Evolutionary conservation across 1,284 basidiomycete species (phyloP).

Genomic region (Cutaneotrichosporon cavernicola): DNA sequence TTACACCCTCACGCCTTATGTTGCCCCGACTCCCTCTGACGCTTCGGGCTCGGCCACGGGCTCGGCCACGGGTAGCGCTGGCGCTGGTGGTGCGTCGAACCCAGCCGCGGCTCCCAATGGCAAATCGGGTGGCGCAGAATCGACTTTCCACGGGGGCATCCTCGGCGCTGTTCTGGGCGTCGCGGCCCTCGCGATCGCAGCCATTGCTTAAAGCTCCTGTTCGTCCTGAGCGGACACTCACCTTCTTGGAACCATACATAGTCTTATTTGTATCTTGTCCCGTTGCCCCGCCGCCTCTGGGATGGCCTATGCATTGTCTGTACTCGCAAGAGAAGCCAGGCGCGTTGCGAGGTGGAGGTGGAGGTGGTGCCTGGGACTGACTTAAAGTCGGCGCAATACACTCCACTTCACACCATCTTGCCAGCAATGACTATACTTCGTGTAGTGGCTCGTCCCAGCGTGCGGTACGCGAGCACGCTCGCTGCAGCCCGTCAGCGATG

Average conservation of each 20-base stretch:
- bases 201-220: constrained; percentile 3
- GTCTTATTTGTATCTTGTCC: neutral
- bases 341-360: neutral
- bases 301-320: neutral
- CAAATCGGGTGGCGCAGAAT: neutral
- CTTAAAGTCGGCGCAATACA: neutral
- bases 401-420: neutral
- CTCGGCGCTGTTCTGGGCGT: constrained; percentile 6
- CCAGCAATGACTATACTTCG: constrained; percentile 3
- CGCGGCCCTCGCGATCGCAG: constrained; percentile 10
- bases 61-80: neutral
- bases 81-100: neutral
- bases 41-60: neutral
- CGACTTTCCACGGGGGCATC: neutral
- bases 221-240: neutral
- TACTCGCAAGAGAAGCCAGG: neutral
- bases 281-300: neutral
- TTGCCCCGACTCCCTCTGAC: neutral
- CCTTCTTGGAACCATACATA: neutral
- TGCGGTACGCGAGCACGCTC: constrained; percentile 14
- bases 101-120: neutral
- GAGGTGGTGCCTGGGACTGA: neutral
- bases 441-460: neutral
- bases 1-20: constrained; percentile 31
- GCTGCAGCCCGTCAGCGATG: constrained; percentile 15